Evolutionary conservation across 306 rosid genomes (phyloP).

Genomic region (Quercus bicolor): DNA sequence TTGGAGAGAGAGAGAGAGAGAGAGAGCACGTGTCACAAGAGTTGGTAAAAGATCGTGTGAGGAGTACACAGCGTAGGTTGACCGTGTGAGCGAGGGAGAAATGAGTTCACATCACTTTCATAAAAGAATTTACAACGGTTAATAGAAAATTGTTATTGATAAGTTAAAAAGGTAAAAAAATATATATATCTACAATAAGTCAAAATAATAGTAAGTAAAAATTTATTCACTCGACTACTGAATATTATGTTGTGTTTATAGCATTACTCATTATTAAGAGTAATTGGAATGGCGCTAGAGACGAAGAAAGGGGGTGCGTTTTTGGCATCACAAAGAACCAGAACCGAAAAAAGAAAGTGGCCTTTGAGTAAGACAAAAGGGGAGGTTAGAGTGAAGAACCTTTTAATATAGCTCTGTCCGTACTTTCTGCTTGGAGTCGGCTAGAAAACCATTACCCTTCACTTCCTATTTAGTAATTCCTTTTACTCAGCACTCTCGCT

Average conservation of each 20-base stretch:
- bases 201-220: no score
- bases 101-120: fast-evolving
- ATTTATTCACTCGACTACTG: no score
- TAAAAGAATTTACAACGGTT: fast-evolving
- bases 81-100: background rate
- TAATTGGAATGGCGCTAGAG: background rate
- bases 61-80: conserved; percentile 12
- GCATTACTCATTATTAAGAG: fast-evolving
- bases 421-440: no score
- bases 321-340: background rate
- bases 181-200: no score
- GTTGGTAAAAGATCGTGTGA: background rate
- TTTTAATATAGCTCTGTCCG: no score
- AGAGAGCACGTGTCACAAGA: conserved; percentile 42
- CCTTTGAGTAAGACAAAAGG: conserved; percentile 27
- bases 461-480: background rate
- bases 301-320: background rate
- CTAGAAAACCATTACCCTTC: no score
- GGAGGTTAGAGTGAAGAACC: background rate
- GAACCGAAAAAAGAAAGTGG: background rate
- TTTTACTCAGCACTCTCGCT: background rate
- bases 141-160: fast-evolving
- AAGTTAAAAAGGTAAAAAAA: no score
- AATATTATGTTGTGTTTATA: no score
- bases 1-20: background rate